Evolutionary conservation across 2,329 filamentous ascomycete species (phyloP), one percentile per base, ranked within the genome.

Genomic region (Neofusicoccum cordaticola): DNA sequence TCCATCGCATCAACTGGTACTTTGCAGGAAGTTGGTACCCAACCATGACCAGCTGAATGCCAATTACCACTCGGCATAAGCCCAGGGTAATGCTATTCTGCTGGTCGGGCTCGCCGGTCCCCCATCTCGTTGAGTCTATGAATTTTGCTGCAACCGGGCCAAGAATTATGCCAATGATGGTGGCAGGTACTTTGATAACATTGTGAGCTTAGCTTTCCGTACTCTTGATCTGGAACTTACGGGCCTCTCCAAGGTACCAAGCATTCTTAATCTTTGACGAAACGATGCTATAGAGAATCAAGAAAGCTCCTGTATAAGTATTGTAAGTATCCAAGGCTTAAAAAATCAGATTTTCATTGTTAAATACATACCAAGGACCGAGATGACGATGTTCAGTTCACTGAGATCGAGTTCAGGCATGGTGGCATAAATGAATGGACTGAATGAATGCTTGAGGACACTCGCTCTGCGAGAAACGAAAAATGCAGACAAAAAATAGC

Each of bases 31-130:
- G 75, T 69, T 88, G 85, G 68, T 84, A 88, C 27, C 86, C 86
- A 2, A 85, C 85, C 65, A 88, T 88, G 37, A 88, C 79, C n/a
- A 88, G 79, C 68, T 88, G 86, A 1, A 88, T 80, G 2, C 85
- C 85, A 63, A 88, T 87, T 65, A 88, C 84, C 31, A 88, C 78
- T 15, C 86, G 81, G 67, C 81, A 81, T 6, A 88, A 69, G 13
- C 82, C 82, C 72, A 81, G 75, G 41, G 78, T 80, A 60, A 82
- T 77, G 5, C 74, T 75, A 35, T 75, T 75, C 31, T 70, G 69
- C 58, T 79, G 76, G 9, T 71, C 74, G 19, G 71, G 65, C 3
- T 69, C 71, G 7, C 70, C 73, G 11, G 72, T 71, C 12, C 74
- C 75, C 78, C 79, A 80, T 65, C 74, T 68, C 31, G 73, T 70